phyloP scores from a whole-genome alignment of 257 asterid species.

The Jacaranda copaia region DNA sequence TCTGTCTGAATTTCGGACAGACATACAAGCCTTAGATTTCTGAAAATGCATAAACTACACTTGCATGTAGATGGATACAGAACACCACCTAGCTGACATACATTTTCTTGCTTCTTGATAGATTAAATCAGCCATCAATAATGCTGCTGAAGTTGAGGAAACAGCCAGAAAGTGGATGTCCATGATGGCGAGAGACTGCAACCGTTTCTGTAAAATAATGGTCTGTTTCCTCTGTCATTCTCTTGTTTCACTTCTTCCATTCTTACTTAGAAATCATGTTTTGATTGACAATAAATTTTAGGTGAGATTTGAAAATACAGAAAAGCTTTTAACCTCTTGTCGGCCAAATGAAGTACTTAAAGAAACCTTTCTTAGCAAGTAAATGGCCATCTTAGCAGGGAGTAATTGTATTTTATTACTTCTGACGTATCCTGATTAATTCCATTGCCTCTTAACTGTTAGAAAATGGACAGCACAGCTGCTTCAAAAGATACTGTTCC shows the following conservation, averaged over 20 bases:
- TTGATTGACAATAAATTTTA: not conserved
- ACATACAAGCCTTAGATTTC: constrained; percentile 27
- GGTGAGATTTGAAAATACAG: not conserved
- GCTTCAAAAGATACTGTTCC: constrained; percentile 41
- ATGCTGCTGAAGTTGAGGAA: constrained; percentile 74
- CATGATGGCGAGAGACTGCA: constrained; percentile 89
- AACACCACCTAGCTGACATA: not conserved
- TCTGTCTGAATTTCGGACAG: constrained; percentile 7
- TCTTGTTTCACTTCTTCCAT: constrained; percentile 13
- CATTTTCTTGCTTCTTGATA: constrained; percentile 36
- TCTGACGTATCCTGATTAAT: constrained; percentile 32
- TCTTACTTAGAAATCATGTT: not conserved
- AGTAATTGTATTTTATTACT: constrained; percentile 2
- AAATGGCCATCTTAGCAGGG: constrained; percentile 15
- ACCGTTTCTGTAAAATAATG: constrained; percentile 93
- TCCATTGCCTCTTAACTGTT: constrained; percentile 24
- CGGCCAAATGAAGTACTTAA: not conserved
- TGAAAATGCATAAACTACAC: constrained; percentile 21
- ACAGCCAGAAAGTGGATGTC: constrained; percentile 76
- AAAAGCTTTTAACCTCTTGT: not conserved
- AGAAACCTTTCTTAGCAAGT: not conserved
- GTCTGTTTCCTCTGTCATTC: constrained; percentile 48
- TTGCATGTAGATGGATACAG: constrained; percentile 21
- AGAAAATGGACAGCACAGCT: constrained; percentile 62
- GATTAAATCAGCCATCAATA: constrained; percentile 71